These are phyloP conservation scores for Backusella parvicylindrica DNA, from an alignment of 192 early-diverging fungal species.

Conservation along the genomic window DNA sequence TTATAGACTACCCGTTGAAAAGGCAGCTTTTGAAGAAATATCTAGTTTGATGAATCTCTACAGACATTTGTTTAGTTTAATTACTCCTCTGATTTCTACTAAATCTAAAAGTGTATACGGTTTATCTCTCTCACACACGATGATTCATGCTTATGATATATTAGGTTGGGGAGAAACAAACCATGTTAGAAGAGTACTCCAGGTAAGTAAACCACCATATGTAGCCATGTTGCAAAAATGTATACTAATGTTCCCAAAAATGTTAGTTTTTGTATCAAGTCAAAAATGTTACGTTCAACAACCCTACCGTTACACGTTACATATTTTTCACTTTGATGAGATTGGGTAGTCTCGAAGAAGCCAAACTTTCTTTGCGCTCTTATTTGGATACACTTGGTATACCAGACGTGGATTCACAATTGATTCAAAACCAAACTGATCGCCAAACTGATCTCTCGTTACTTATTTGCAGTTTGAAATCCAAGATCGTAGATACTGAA, in stretches of 20 bases:
- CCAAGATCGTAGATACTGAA: background rate
- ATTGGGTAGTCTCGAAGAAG: slow-evolving; percentile 70
- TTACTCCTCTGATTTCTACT: background rate
- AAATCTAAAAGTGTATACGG: background rate
- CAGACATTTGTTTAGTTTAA: slow-evolving; percentile 2
- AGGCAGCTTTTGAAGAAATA: background rate
- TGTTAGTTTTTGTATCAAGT: slow-evolving; percentile 1
- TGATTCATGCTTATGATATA: background rate
- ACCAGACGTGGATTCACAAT: background rate
- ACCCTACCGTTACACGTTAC: slow-evolving; percentile 60
- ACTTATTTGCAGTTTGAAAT: background rate
- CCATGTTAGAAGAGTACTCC: slow-evolving; percentile 7
- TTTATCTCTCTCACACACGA: background rate
- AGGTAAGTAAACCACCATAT: background rate
- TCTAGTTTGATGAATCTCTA: background rate
- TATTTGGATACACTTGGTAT: slow-evolving; percentile 54
- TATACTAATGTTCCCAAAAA: too few species aligned
- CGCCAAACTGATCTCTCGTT: background rate
- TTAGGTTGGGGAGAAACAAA: slow-evolving; percentile 6
- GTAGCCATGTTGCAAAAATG: background rate
- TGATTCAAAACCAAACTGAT: background rate
- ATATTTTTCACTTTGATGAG: slow-evolving; percentile 52
- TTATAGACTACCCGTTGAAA: background rate
- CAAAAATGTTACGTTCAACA: slow-evolving; percentile 60
- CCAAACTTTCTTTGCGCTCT: slow-evolving; percentile 57